A percentile compares a stretch with the other conserved stretches of the same genome.
Evolutionary conservation across 2,329 filamentous ascomycete genomes (phyloP).

Genomic region (Elsinoe australis): DNA sequence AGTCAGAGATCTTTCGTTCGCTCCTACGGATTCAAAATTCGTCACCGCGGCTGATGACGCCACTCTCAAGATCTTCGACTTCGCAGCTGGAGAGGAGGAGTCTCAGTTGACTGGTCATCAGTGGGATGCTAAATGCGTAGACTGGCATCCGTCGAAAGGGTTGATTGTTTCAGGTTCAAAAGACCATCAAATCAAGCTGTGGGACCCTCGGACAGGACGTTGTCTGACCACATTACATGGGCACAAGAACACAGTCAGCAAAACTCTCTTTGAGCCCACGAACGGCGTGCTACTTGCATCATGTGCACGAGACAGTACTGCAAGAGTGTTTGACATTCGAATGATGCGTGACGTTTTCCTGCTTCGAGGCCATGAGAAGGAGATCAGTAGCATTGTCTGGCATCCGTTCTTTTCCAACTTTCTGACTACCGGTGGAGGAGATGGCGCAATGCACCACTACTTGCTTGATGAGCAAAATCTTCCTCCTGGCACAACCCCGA

Average conservation of each 20-base stretch:
- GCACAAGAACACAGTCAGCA: slow-evolving; percentile 95
- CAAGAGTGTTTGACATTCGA: slow-evolving; percentile 85
- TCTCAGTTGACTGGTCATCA: slow-evolving; percentile 83
- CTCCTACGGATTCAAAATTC: slow-evolving; percentile 90
- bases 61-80: slow-evolving; percentile 91
- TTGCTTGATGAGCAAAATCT: slow-evolving; percentile 91
- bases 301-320: slow-evolving; percentile 85
- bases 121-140: slow-evolving; percentile 94
- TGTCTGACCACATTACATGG: slow-evolving; percentile 91
- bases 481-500: slow-evolving; percentile 62
- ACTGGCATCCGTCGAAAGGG: slow-evolving; percentile 96
- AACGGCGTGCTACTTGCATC: slow-evolving; percentile 82
- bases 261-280: slow-evolving; percentile 80
- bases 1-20: slow-evolving; percentile 85
- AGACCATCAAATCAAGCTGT: slow-evolving; percentile 93
- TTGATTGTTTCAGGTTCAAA: slow-evolving; percentile 93
- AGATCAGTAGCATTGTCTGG: slow-evolving; percentile 86
- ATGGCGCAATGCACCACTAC: slow-evolving; percentile 87
- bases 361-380: slow-evolving; percentile 90
- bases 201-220: slow-evolving; percentile 87
- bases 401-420: slow-evolving; percentile 87
- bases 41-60: slow-evolving; percentile 94
- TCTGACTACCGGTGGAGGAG: slow-evolving; percentile 81
- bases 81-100: slow-evolving; percentile 77
- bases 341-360: slow-evolving; percentile 98